phyloP scores from a whole-genome alignment of 2,329 filamentous ascomycete genomes.

The Monosporascus sp. region DNA sequence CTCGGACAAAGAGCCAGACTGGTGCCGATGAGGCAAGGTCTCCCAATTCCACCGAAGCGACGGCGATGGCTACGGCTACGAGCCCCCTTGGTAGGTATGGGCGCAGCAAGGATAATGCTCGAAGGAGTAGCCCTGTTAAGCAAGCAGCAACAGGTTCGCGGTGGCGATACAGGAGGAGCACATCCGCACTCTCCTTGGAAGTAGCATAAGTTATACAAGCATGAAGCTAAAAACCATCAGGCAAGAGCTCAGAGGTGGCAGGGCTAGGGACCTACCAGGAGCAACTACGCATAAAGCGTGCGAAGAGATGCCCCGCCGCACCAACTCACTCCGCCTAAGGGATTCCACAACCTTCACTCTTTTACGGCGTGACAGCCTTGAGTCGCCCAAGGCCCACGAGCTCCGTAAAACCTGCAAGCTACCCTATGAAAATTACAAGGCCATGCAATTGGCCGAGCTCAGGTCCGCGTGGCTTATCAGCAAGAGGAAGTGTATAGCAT shows the following conservation, averaged over 20 bases:
- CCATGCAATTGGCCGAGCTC: neutral
- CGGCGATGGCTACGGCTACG: no score
- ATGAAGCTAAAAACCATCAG: neutral
- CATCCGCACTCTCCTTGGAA: no score
- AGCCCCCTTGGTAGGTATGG: no score
- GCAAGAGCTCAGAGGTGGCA: neutral
- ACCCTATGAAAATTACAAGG: neutral
- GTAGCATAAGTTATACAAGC: no score
- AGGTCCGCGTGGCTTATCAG: neutral
- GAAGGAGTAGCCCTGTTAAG: no score
- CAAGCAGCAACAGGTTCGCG: no score
- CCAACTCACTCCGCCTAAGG: neutral
- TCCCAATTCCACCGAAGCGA: no score
- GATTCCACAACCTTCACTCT: neutral
- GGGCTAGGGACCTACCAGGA: neutral
- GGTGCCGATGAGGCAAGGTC: no score
- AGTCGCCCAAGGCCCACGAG: neutral
- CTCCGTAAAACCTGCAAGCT: neutral
- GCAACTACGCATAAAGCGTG: neutral
- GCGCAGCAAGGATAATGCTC: no score
- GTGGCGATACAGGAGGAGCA: no score
- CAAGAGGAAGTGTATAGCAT: neutral
- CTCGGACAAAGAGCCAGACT: no score
- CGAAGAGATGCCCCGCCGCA: neutral
- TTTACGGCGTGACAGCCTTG: neutral